phyloP scores from a whole-genome alignment of 2,329 filamentous ascomycete genomes.

The Dactylellina haptotyla region DNA sequence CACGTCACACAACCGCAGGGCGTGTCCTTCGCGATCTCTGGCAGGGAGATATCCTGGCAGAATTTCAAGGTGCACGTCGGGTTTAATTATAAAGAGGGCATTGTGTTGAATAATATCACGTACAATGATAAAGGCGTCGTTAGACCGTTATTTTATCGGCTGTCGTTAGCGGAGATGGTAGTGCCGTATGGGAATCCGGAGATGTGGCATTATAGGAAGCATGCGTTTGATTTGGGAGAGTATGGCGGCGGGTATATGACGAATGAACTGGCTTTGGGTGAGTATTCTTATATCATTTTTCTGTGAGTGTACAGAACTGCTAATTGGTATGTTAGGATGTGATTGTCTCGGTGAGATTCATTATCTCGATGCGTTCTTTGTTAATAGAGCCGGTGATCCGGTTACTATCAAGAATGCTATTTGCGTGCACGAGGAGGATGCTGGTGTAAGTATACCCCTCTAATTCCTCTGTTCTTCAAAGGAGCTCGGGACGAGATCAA shows the following conservation, averaged over 20 bases:
- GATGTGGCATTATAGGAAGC: constrained; percentile 81
- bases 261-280: constrained; percentile 71
- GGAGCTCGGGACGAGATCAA: no score
- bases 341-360: constrained; percentile 92
- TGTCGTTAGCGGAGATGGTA: constrained; percentile 93
- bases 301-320: constrained; percentile 8
- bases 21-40: constrained; percentile 82
- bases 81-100: constrained; percentile 93
- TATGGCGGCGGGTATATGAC: constrained; percentile 86
- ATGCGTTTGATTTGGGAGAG: constrained; percentile 82
- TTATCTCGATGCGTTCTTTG: constrained; percentile 88
- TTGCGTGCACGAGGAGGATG: constrained; percentile 94
- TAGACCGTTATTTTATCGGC: constrained; percentile 84
- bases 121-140: constrained; percentile 84
- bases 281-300: not conserved
- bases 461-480: not conserved
- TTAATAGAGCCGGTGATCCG: constrained; percentile 78
- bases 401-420: constrained; percentile 91
- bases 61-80: constrained; percentile 94
- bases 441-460: constrained; percentile 64
- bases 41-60: constrained; percentile 83
- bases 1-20: constrained; percentile 89
- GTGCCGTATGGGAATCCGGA: constrained; percentile 87
- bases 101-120: constrained; percentile 88
- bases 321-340: constrained; percentile 69